These are phyloP conservation scores for Dictyostelium brefeldianum DNA, from an alignment of 78 protist genomes.

Conservation along the genomic window DNA sequence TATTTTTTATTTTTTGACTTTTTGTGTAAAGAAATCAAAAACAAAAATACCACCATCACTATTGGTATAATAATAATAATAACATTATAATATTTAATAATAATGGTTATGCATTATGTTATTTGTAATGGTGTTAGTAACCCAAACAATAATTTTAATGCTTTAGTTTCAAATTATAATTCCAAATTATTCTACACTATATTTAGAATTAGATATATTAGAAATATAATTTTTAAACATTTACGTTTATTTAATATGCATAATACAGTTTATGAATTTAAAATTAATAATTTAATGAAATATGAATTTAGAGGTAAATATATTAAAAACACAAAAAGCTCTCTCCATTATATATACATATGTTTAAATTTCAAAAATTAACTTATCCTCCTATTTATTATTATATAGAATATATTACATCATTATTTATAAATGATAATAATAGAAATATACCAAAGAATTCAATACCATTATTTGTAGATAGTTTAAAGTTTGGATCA, in stretches of 20 bases:
- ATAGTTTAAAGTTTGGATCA: background rate
- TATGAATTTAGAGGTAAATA: conserved; percentile 15
- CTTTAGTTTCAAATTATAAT: no score
- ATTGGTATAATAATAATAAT: no score
- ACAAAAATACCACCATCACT: no score
- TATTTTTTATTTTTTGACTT: no score
- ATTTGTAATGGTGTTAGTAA: no score
- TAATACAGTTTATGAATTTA: background rate
- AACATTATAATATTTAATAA: no score
- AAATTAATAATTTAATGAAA: conserved; percentile 1
- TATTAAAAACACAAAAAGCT: no score
- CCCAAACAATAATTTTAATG: no score
- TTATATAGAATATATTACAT: conserved; percentile 9
- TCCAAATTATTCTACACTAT: background rate
- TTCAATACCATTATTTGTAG: background rate
- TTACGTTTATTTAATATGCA: conserved; percentile 5
- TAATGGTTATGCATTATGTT: no score
- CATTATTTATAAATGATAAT: conserved; percentile 22
- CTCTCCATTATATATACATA: no score
- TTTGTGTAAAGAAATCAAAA: background rate
- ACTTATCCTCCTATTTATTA: background rate
- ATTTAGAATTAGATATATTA: background rate
- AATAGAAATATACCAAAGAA: conserved; percentile 10
- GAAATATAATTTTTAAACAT: conserved; percentile 3
- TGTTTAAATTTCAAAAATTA: no score